Percentiles rank a stretch among this genome's conserved stretches.
phyloP scores from a whole-genome alignment of 768 basidiomycete genomes.

The Macrolepiota fuliginosa region DNA sequence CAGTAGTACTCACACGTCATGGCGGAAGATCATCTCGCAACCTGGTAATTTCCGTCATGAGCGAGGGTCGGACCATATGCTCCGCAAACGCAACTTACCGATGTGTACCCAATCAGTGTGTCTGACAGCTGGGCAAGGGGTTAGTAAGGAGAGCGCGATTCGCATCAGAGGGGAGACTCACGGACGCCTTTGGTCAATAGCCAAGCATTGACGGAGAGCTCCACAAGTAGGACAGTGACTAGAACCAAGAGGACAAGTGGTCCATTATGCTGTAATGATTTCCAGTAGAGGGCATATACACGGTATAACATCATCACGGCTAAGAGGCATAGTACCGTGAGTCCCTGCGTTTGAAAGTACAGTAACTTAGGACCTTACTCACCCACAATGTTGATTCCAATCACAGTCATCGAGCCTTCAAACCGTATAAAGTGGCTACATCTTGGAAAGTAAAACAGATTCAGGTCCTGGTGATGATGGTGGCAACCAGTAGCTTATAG shows the following conservation, averaged over 20 bases:
- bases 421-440: slow-evolving; percentile 47
- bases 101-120: not conserved
- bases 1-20: slow-evolving; percentile 10
- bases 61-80: not conserved
- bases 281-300: slow-evolving; percentile 37
- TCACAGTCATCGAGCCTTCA: slow-evolving; percentile 46
- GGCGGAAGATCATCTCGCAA: slow-evolving; percentile 39
- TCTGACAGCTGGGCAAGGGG: slow-evolving; percentile 29
- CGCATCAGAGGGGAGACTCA: slow-evolving; percentile 25
- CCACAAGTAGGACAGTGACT: slow-evolving; percentile 35
- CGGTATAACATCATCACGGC: slow-evolving; percentile 59
- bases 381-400: slow-evolving; percentile 49
- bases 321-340: slow-evolving; percentile 6
- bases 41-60: slow-evolving; percentile 22
- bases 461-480: not conserved
- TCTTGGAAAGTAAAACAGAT: slow-evolving; percentile 21
- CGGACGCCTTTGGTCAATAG: slow-evolving; percentile 48
- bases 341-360: not conserved
- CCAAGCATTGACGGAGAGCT: slow-evolving; percentile 49
- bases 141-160: not conserved
- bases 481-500: too few relatives aligned
- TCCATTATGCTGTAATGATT: not conserved
- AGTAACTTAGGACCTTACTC: not conserved
- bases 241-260: slow-evolving; percentile 24
- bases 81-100: not conserved